Evolutionary conservation across 2,329 filamentous ascomycete species (phyloP), one percentile per base, ranked within the genome.

Genomic region (Venturia oleaginea): DNA sequence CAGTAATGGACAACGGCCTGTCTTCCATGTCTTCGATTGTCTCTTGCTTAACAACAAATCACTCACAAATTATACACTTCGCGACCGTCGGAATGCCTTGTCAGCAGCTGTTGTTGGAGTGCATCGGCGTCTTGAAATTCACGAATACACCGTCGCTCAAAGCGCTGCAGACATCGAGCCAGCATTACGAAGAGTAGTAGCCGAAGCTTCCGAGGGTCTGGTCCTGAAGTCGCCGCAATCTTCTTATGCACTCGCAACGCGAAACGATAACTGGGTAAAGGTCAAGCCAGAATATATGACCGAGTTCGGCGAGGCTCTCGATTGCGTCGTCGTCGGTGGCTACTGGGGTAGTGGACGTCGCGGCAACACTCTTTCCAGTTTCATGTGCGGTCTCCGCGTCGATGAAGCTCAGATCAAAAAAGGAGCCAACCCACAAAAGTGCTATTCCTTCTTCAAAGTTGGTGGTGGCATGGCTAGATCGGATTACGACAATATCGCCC

Each of bases 271-370:
- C 75, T 99, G 94, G 94, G 88, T 97, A 77, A 99, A 99, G 74
- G 92, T 99, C 10, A 99, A 99, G 71, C 94, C 94, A 0, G 94
- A 99, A 68, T 99, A 99, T 75, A 97, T 97, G 92, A 87, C 87
- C 2, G 93, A 96, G 67, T 96, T 94, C 73, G 94, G 94, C 67
- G 93, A 97, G 76, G 91, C 89, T 0, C 84, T 99, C 3, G 94
- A 99, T 73, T 91, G 92, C 68, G 79, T 97, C 17, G 81, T 99
- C 19, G 85, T 99, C 63, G 94, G 93, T 64, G 94, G 91, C 10
- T 97, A 96, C 76, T 99, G 90, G 73, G 94, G 94, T 17, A 90
- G 89, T 37, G 94, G 94, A 0, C 86, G 84, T 64, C 85, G 94
- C 59, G 94, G 94, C 60, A 94, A 93, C 48, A 84, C 78, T 1